Evolutionary conservation across 257 asterid genomes (phyloP).

Genomic region (Phtheirospermum japonicum): DNA sequence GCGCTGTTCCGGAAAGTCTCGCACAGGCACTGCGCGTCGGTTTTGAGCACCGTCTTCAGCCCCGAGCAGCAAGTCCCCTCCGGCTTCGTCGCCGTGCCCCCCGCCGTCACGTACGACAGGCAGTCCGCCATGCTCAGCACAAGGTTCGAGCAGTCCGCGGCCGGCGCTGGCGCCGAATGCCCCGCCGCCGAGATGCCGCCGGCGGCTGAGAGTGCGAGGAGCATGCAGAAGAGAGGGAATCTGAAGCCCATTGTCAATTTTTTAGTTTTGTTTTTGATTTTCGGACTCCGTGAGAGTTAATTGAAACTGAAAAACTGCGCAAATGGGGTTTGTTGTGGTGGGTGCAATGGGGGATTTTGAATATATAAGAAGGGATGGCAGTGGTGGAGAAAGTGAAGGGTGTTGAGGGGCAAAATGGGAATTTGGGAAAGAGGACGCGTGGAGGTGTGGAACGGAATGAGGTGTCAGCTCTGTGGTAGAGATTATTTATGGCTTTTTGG

Average conservation of each 20-base stretch:
- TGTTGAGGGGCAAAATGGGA: conserved; percentile 28
- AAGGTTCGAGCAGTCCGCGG: conserved; percentile 65
- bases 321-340: not conserved
- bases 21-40: conserved; percentile 74
- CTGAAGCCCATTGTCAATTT: conserved; percentile 26
- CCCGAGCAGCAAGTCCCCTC: conserved; percentile 77
- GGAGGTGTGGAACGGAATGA: conserved; percentile 27
- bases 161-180: conserved; percentile 68
- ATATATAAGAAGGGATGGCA: conserved; percentile 10
- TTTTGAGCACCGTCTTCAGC: conserved; percentile 64
- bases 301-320: not conserved
- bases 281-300: not conserved
- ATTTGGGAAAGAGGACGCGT: conserved; percentile 33
- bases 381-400: conserved; percentile 19
- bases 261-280: not conserved
- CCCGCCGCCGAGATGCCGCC: conserved; percentile 33
- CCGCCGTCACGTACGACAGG: conserved; percentile 59
- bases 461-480: conserved; percentile 24
- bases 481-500: not conserved
- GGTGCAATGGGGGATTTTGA: not conserved
- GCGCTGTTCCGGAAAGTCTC: conserved; percentile 79
- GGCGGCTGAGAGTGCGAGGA: conserved; percentile 14
- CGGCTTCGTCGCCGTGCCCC: conserved; percentile 60
- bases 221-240: conserved; percentile 21
- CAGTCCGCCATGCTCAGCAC: conserved; percentile 74